Evolutionary conservation across 2,329 filamentous ascomycete genomes (phyloP).

Genomic region (Orbilia javanica): DNA sequence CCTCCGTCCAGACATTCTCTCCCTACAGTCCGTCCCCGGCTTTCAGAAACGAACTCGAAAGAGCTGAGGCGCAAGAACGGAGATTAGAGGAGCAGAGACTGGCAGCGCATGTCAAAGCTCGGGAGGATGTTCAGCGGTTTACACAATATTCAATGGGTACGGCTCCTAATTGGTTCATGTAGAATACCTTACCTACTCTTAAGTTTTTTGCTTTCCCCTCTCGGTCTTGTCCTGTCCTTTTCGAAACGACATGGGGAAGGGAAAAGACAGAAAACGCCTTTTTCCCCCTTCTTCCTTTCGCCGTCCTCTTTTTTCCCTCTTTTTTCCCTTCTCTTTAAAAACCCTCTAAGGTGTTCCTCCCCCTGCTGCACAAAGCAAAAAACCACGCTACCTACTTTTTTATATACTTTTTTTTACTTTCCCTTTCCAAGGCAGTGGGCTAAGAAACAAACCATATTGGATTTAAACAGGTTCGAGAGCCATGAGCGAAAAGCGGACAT

Average conservation of each 20-base stretch:
- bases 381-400: conserved; percentile 29
- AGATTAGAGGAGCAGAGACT: conserved; percentile 58
- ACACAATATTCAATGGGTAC: conserved; percentile 59
- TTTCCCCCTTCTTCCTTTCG: conserved; percentile 32
- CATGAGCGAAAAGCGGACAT: conserved; percentile 50
- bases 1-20: conserved; percentile 54
- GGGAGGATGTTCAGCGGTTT: conserved; percentile 57
- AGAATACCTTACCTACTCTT: conserved; percentile 53
- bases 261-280: conserved; percentile 54
- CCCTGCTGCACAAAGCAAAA: conserved; percentile 39
- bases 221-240: conserved; percentile 38
- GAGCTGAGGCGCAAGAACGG: conserved; percentile 57
- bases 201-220: conserved; percentile 25
- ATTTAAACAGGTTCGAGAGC: conserved; percentile 55
- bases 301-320: conserved; percentile 4
- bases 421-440: conserved; percentile 36
- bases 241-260: conserved; percentile 55
- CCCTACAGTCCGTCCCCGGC: conserved; percentile 53
- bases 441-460: conserved; percentile 53
- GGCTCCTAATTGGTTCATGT: conserved; percentile 59
- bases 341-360: conserved; percentile 38
- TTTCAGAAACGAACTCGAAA: conserved; percentile 57
- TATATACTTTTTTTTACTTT: conserved; percentile 41
- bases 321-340: not conserved
- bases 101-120: conserved; percentile 55